phyloP scores from a whole-genome alignment of 768 basidiomycete genomes.

The Boletus patriciae region DNA sequence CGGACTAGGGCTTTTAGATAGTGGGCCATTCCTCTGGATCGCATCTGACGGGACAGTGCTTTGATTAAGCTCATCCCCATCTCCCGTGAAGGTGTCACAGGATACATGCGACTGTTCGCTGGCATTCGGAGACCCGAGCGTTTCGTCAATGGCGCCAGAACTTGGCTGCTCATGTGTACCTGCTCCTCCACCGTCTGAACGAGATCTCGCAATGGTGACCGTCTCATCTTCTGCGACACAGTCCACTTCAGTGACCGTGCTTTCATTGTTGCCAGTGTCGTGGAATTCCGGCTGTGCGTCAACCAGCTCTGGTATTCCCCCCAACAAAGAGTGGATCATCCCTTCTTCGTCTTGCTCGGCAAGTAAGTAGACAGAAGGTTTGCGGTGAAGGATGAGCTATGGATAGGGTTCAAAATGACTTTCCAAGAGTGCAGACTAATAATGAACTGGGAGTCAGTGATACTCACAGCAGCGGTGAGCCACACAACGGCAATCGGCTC shows the following conservation, averaged over 20 bases:
- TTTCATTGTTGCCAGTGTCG: not conserved
- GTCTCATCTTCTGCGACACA: not conserved
- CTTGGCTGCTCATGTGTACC: not conserved
- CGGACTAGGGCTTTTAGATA: not conserved
- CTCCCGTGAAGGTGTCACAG: not conserved
- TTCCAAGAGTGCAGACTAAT: not conserved
- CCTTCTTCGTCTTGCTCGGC: slow-evolving; percentile 74
- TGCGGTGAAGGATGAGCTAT: slow-evolving; percentile 74
- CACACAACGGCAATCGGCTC: slow-evolving; percentile 83
- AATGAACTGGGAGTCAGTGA: not conserved
- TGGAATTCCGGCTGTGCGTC: slow-evolving; percentile 13
- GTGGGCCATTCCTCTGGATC: not conserved
- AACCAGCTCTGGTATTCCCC: slow-evolving; percentile 56
- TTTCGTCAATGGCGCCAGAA: not conserved
- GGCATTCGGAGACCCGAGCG: not conserved
- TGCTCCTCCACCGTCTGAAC: not conserved
- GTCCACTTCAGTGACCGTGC: not conserved
- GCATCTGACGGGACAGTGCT: not conserved
- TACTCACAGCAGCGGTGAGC: slow-evolving; percentile 75
- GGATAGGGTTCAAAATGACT: slow-evolving; percentile 1
- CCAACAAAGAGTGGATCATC: slow-evolving; percentile 77
- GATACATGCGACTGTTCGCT: not conserved
- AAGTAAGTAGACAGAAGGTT: slow-evolving; percentile 60
- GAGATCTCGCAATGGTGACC: not conserved
- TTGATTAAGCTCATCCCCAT: not conserved